Evolutionary conservation across 2,329 filamentous ascomycete species (phyloP), one percentile per base, ranked within the genome.

Genomic region (Claviceps maximensis): DNA sequence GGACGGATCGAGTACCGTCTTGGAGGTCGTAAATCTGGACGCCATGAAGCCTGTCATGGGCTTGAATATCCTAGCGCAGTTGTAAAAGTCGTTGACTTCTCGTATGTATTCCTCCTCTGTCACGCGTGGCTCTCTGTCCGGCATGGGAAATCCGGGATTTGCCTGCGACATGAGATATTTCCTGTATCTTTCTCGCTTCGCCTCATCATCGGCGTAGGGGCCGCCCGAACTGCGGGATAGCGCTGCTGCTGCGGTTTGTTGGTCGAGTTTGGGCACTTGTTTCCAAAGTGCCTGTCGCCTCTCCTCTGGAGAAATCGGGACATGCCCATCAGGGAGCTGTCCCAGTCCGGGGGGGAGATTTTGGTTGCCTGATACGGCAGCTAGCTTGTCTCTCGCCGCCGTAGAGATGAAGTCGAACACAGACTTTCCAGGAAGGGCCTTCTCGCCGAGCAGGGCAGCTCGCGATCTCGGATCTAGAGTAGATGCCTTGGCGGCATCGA

Each of bases 11-110:
- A 69, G 61, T 9, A 69, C 60, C 0, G 77, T 73, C 9, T 80
- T 79, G 1, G 82, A 79, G 1, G 86, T 84, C 0, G 89, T 96
- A 65, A 98, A 98, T 0, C 91, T 83, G 21, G 87, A 89, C 17
- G 91, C 93, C 89, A 98, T 97, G 57, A 88, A 76, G 0, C 89
- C 89, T 2, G 87, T 88, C 71, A 95, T 87, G 1, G 93, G 93
- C 65, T 87, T 91, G 73, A 97, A 98, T 21, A 97, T 80, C 55
- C 74, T 68, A 13, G 78, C 78, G 55, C 78, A 81, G 55, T 74
- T 75, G 58, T 71, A 70, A 58, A 95, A 96, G 62, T 98, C 82
- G 50, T 71, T 73, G 52, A 95, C 73, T 66, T 98, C 93, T 53
- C 82, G 82, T 36, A 83, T 67, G 82, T 87, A 96, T 50, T 93